phyloP scores from a whole-genome alignment of 768 basidiomycete species.

The Paxillus involutus region DNA sequence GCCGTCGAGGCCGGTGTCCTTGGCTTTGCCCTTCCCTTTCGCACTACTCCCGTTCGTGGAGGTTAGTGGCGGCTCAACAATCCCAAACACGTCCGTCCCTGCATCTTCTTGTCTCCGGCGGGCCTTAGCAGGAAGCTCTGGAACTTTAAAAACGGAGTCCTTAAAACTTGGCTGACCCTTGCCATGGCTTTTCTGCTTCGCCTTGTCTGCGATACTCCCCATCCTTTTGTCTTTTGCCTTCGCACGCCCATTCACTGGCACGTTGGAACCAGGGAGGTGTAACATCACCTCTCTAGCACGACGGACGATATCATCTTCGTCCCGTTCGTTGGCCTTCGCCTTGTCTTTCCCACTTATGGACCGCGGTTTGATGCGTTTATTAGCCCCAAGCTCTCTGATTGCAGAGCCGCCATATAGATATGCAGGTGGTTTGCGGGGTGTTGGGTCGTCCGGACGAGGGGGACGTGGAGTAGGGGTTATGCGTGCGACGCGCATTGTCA shows the following conservation, averaged over 20 bases:
- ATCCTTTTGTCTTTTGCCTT: conserved; percentile 5
- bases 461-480: conserved; percentile 43
- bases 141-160: conserved; percentile 43
- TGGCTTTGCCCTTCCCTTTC: conserved; percentile 40
- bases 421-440: conserved; percentile 65
- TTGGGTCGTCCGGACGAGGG: conserved; percentile 78
- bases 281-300: conserved; percentile 40
- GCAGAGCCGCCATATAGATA: conserved; percentile 16
- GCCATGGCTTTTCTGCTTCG: conserved; percentile 4
- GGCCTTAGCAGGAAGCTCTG: conserved; percentile 39
- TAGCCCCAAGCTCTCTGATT: conserved; percentile 17
- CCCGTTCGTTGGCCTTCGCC: conserved; percentile 18
- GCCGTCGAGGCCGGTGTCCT: conserved; percentile 26
- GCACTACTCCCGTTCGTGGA: conserved; percentile 12
- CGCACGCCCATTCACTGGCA: conserved; percentile 6
- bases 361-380: conserved; percentile 21
- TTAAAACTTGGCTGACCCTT: conserved; percentile 13
- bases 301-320: conserved; percentile 31
- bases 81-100: conserved; percentile 33
- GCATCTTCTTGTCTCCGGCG: conserved; percentile 14
- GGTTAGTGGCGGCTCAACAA: conserved; percentile 16
- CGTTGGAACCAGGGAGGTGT: conserved; percentile 32
- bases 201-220: not conserved
- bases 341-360: conserved; percentile 1
- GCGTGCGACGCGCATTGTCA: conserved; percentile 54